phyloP scores from a whole-genome alignment of 352 stramenopile genomes.

The Globisporangium iwayamae region DNA sequence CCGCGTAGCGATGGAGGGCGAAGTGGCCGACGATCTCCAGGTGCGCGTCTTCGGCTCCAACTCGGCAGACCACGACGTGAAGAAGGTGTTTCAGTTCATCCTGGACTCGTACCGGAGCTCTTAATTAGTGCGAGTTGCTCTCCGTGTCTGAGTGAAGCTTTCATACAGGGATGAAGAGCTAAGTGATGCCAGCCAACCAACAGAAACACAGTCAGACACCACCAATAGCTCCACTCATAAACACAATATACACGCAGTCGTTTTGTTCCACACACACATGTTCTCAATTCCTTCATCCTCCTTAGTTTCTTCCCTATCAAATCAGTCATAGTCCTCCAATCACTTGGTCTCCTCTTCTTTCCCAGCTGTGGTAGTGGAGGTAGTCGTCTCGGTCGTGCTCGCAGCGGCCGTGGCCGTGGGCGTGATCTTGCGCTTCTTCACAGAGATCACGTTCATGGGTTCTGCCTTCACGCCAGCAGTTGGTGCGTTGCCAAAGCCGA shows the following conservation, averaged over 20 bases:
- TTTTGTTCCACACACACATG: not conserved
- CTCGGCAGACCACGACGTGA: constrained; percentile 60
- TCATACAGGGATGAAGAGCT: not conserved
- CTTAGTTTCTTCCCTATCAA: not conserved
- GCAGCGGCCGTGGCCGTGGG: not conserved
- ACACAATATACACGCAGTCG: constrained; percentile 1
- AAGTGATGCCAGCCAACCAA: not conserved
- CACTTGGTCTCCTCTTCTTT: not conserved
- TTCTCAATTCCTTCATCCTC: not conserved
- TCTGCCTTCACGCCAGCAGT: constrained; percentile 7
- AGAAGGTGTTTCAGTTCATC: constrained; percentile 72
- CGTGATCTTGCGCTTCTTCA: constrained; percentile 18
- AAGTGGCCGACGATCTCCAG: constrained; percentile 48
- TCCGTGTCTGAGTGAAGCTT: not conserved
- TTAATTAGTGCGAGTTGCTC: not conserved
- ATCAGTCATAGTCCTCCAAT: not conserved
- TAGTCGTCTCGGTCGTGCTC: too few species aligned
- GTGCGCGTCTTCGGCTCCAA: constrained; percentile 48
- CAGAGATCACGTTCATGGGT: constrained; percentile 50
- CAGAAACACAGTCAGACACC: not conserved
- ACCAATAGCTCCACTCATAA: not conserved
- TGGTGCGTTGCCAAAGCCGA: constrained; percentile 51
- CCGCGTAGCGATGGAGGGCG: constrained; percentile 44
- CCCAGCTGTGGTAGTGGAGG: not conserved
- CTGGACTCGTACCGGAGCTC: constrained; percentile 64